Base-by-base conservation (phyloP, 441 rosid genomes). In the Biscutella auriculata region DNA sequence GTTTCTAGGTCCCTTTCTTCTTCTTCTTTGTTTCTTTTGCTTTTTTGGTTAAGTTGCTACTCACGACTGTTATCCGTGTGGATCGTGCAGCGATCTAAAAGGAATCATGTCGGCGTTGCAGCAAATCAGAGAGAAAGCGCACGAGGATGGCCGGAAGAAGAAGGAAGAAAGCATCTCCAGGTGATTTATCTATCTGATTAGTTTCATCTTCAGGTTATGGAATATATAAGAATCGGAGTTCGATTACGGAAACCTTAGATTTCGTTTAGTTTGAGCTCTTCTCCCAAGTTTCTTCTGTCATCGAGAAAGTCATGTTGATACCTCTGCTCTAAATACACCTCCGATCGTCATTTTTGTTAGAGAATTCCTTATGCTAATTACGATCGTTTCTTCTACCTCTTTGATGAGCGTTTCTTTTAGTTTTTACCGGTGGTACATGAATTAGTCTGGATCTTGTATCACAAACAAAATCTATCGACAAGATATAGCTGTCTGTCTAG, bases 111-210 rank as follows among this genome's bases (percentile, higher is more conserved):
- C 91, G 66, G 95, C 91, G 61, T 70, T 90, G 70, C 85, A 81
- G 15, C 84, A 73, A 76, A 79, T 90, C 68, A 76, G 71, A 62
- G 87, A 84, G 79, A 90, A 78, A 61, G 76, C 95, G 21, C 74
- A 81, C 2, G 82, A 77, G 70, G 95, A 87, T 57, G 87, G 86
- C 35, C 85, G 76, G 43, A 84, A 82, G 83, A 87, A 79, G 78
- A 87, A 87, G 65, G 97, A 84, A 62, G 86, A 87, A 60, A 90
- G 91, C 57, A 83, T 90, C 65, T 83, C 86, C 14, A 90, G 95
- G 95, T 84, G 39, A 63, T 43, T 6, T 8, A 10, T 44, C 47
- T 65, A 29, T 57, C 6, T 43, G 40, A 19, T 17, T 55, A 11
- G 2, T 19, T 19, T 19, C 2, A 19, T 19, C 23, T 19, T 19